Base-by-base conservation (phyloP, 106 monocot genomes). In the Chionographis japonica region DNA sequence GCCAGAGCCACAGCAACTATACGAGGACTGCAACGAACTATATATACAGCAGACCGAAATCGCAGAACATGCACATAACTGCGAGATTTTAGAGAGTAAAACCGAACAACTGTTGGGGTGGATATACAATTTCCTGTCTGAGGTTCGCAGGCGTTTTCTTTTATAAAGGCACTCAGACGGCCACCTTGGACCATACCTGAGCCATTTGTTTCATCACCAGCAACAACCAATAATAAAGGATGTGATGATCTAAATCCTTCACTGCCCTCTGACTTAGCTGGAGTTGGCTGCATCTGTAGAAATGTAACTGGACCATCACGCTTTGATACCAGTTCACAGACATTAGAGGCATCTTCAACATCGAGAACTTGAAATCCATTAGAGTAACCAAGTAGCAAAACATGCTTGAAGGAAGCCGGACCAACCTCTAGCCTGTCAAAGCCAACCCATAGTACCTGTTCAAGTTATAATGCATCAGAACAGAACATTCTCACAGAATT, bases 301-400 rank as follows among this genome's bases (percentile, higher is more conserved):
- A 86, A 97, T 51, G 92, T 97, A 74, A 92, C 92, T 58, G 95
- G 92, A 37, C 92, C 89, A 73, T 84, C 86, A 74, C 86, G 92
- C 75, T 89, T 97, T 60, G 95, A 97, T 16, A 97, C 95, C 74
- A 97, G 71, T 76, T 92, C 95, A 61, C 80, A 92, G 4, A 97
- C 89, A 83, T 92, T 82, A 9, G 89, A 89, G n/a, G 92, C 81
- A 86, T 97, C 89, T 61, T 92, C 95, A 61, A 97, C 95, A 80
- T 97, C 92, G 65, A 97, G 79, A 6, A 97, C 92, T 87, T 97
- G 95, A 72, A 97, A 97, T 9, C 95, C 95, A 81, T 89, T 97
- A 35, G 84, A 59, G 69, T 92, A 97, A 62, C 95, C 92, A 67
- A 92, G 74, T 57, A 97, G 73, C 60, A 97, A 75, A 54, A 92